Evolutionary conservation across 306 rosid genomes (phyloP), one percentile per base, ranked within the genome.

Genomic region (Medicago arabica): DNA sequence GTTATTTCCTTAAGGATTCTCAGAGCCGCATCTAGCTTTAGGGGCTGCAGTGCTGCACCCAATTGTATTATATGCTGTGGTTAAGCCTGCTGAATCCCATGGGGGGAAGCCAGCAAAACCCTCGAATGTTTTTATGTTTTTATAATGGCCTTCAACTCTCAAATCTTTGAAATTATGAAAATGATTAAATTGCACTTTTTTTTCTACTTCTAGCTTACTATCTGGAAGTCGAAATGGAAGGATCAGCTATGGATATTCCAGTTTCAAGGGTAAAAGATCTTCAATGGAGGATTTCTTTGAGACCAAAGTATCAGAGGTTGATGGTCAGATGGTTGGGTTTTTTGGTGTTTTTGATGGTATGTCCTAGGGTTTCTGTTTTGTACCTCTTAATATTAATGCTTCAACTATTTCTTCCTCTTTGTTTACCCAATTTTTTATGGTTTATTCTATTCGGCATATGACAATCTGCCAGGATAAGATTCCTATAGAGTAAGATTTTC

Each of bases 261-360:
- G 96, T 83, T 88, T 90, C 87, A 90, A 90, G 85, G 97, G 97
- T 49, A 92, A 92, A 80, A 87, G 97, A 73, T 75, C 97, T 80
- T 92, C 96, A 8, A 92, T 92, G 97, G 97, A 92, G 89, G 97
- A 92, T 83, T 92, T 87, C 85, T 92, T 80, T 67, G 97, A 87
- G 88, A 87, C 94, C 38, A 86, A 60, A 19, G 86, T 88, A 70
- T 88, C 93, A 36, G 97, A 90, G 78, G 83, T 92, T 53, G 92
- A 92, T 80, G 97, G 94, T 65, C 94, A 92, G 75, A 88, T 73
- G 87, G 97, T 92, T 23, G 97, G 92, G 13, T 90, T 92, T 84
- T 92, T 92, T 40, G 97, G 96, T 76, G 97, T 92, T 85, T 92
- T 92, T 75, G 97, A 92, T 85, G 97, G 97, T 92, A 90, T 60